Base-by-base conservation (phyloP, 2,329 filamentous ascomycete species). In the Beauveria sp. region DNA sequence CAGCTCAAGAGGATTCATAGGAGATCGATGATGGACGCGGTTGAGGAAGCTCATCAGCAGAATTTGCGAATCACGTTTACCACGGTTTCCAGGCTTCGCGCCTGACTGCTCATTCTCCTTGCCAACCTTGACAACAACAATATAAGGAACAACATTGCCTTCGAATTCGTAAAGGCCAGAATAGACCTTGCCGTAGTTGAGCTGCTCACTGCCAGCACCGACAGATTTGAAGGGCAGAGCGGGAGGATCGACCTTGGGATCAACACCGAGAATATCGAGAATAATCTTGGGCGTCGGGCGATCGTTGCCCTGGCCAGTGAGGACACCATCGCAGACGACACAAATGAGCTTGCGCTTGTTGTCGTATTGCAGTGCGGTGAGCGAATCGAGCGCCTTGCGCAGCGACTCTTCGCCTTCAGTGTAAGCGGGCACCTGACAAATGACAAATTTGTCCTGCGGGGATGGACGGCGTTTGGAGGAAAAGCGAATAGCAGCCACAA, bases 111-210 rank as follows among this genome's bases (percentile, higher is more conserved):
- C 95, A 6, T 93, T 96, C 73, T 97, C 91, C 76, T 97, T 98
- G 72, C 95, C 95, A 63, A 96, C 89, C 79, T 99, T 99, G 73
- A 98, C 93, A 26, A 99, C 81, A 12, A 99, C 95, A 28, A 99
- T 77, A 70, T 97, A 99, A 0, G 95, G 95, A 12, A 99, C 95
- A 3, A 99, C 93, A 67, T 97, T 96, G 75, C 93, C 95, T 79
- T 99, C 93, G 64, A 86, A 97, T 73, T 99, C 95, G 74, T 99
- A 99, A 2, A 99, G 84, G 70, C 95, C 95, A 54, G 93, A 98
- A 75, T 98, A 99, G 18, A 99, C 93, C 73, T 99, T 99, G 71
- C 93, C 95, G 70, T 96, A 98, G 76, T 99, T 99, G 66, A 98
- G 87, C 73, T 98, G 93, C 64, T 96, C 90, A 69, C 86, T 92